Conservation (phyloP, 2,329 filamentous ascomycete genomes). For the Byssochlamys sp. region DNA sequence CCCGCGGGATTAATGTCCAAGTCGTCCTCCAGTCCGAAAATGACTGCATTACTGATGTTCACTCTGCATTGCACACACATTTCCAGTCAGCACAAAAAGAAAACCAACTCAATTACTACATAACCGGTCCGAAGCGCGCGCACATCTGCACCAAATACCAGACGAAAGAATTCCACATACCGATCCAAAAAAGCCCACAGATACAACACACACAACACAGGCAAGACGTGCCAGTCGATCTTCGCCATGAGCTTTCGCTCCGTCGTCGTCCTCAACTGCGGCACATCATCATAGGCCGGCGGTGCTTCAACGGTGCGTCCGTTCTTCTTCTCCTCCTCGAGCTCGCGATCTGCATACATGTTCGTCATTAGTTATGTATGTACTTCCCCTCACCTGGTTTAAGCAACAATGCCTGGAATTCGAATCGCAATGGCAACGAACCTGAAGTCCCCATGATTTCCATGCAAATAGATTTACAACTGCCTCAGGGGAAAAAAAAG, state of each 20-base stretch:
- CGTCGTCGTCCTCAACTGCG: constrained; percentile 25
- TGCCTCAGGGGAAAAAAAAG: no score
- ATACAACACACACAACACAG: constrained; percentile 64
- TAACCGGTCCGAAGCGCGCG: neutral
- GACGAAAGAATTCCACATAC: constrained; percentile 17
- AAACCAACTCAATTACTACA: neutral
- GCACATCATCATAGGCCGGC: neutral
- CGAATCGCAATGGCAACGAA: neutral
- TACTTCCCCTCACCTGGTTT: no score
- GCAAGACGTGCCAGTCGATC: constrained; percentile 63
- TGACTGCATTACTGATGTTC: constrained; percentile 68
- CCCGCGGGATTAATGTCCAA: constrained; percentile 43
- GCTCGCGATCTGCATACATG: neutral
- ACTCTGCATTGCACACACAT: constrained; percentile 39
- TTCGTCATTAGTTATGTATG: neutral
- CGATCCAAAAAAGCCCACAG: constrained; percentile 57
- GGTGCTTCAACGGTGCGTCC: neutral
- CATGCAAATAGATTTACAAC: neutral
- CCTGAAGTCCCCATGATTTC: neutral
- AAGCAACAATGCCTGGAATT: neutral
- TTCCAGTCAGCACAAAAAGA: constrained; percentile 4
- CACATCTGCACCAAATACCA: constrained; percentile 3
- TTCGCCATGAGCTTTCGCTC: constrained; percentile 58
- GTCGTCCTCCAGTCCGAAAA: constrained; percentile 57
- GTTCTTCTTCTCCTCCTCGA: neutral